These are phyloP conservation scores for Leucogyrophana mollusca DNA, from an alignment of 768 basidiomycete genomes.

Conservation along the genomic window DNA sequence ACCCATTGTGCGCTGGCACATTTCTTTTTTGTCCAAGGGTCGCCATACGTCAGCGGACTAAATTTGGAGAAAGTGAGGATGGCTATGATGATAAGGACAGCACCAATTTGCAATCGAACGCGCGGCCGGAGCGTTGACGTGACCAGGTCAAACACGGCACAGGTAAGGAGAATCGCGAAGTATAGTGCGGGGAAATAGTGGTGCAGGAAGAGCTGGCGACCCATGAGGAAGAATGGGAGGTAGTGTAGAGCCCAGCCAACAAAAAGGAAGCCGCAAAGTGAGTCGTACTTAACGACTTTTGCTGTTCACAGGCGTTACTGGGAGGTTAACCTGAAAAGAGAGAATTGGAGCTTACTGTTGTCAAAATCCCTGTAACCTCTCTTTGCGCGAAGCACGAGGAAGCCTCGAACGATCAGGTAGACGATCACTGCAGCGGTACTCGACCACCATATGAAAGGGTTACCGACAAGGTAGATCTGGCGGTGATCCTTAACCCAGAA, in stretches of 20 bases:
- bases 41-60: slow-evolving; percentile 82
- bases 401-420: slow-evolving; percentile 68
- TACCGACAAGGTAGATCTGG: slow-evolving; percentile 95
- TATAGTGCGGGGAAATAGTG: slow-evolving; percentile 99
- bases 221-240: slow-evolving; percentile 96
- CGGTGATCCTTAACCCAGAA: slow-evolving; percentile 98
- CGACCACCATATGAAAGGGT: slow-evolving; percentile 91
- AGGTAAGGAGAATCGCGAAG: slow-evolving; percentile 79
- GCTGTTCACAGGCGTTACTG: slow-evolving; percentile 42
- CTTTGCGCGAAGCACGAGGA: slow-evolving; percentile 86
- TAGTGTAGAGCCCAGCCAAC: slow-evolving; percentile 93
- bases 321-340: neutral
- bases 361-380: slow-evolving; percentile 92
- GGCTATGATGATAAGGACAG: slow-evolving; percentile 66
- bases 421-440: slow-evolving; percentile 68
- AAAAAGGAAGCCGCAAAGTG: slow-evolving; percentile 87
- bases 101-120: slow-evolving; percentile 78
- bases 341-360: slow-evolving; percentile 59
- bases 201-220: slow-evolving; percentile 94
- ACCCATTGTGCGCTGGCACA: slow-evolving; percentile 82
- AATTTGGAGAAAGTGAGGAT: slow-evolving; percentile 79
- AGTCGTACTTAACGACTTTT: slow-evolving; percentile 89
- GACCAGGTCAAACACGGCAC: slow-evolving; percentile 78
- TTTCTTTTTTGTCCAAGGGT: slow-evolving; percentile 78
- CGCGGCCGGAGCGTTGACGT: slow-evolving; percentile 78